Percentiles rank a stretch among this genome's conserved stretches.
Evolutionary conservation across 306 rosid species (phyloP).

Genomic region (Quercus parvula): DNA sequence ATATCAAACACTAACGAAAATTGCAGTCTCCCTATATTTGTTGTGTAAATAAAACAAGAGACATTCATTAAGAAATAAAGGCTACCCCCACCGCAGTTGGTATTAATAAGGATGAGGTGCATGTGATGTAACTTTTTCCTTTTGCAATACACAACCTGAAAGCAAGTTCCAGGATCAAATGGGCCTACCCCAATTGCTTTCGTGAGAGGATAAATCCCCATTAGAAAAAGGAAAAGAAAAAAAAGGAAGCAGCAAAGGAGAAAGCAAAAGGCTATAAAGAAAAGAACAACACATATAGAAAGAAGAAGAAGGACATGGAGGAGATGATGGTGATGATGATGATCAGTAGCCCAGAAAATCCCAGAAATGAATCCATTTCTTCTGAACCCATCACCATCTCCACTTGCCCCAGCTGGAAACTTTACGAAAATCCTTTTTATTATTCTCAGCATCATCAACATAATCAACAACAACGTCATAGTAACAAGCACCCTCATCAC

Average conservation of each 20-base stretch:
- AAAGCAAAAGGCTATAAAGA: constrained; percentile 10
- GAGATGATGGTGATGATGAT: constrained; percentile 36
- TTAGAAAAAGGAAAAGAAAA: constrained; percentile 12
- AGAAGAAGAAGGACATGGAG: constrained; percentile 27
- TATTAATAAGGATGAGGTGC: constrained; percentile 36
- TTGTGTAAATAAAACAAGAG: background rate
- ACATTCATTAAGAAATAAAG: background rate
- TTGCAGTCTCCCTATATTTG: too few relatives aligned
- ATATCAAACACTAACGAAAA: too few relatives aligned
- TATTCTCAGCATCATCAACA: constrained; percentile 21
- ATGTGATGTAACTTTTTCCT: constrained; percentile 31
- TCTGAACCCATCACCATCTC: constrained; percentile 26
- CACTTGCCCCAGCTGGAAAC: constrained; percentile 52
- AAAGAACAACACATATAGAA: background rate
- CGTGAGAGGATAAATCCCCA: constrained; percentile 12
- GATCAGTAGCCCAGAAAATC: constrained; percentile 26
- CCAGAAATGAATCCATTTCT: constrained; percentile 19
- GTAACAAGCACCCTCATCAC: constrained; percentile 16
- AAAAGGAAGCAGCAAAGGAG: constrained; percentile 7
- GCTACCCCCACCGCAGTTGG: constrained; percentile 3
- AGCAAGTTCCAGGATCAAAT: constrained; percentile 18
- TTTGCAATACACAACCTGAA: constrained; percentile 19
- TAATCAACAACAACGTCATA: constrained; percentile 3
- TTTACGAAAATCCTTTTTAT: constrained; percentile 59
- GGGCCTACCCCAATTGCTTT: constrained; percentile 33